These are phyloP conservation scores for Crataegus laevigata DNA, from an alignment of 306 rosid species.

Conservation along the genomic window DNA sequence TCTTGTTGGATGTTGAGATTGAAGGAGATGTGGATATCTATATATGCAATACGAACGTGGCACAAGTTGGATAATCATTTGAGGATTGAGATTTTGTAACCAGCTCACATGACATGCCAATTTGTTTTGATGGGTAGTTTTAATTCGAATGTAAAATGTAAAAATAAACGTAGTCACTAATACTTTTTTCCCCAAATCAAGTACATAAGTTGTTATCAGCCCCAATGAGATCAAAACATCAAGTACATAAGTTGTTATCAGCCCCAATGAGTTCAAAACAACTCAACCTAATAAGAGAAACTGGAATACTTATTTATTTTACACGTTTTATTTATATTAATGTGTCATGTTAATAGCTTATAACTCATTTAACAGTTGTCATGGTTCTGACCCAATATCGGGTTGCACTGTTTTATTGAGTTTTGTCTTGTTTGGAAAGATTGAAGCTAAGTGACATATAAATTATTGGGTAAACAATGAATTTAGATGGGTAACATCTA, in stretches of 20 bases:
- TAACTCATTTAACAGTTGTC: no score
- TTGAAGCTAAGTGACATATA: no score
- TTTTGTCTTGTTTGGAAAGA: no score
- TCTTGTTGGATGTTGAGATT: background rate
- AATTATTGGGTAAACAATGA: background rate
- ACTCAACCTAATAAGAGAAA: background rate
- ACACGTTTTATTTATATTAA: no score
- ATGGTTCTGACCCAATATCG: no score
- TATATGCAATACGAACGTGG: background rate
- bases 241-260: background rate
- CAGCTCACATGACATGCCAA: background rate
- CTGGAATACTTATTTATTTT: background rate
- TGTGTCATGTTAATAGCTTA: no score
- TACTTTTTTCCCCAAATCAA: background rate
- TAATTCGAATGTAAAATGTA: background rate
- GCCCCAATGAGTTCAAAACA: background rate
- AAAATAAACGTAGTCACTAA: background rate
- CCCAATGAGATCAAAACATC: background rate
- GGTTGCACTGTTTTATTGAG: no score
- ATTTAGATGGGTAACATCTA: no score
- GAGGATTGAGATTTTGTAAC: background rate
- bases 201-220: no score
- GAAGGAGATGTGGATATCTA: background rate
- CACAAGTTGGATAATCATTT: background rate
- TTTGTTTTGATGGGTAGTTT: background rate